A percentile compares a stretch with the other conserved stretches of the same genome.
phyloP scores from a whole-genome alignment of 345 rosid genomes.

The Viola odorata region DNA sequence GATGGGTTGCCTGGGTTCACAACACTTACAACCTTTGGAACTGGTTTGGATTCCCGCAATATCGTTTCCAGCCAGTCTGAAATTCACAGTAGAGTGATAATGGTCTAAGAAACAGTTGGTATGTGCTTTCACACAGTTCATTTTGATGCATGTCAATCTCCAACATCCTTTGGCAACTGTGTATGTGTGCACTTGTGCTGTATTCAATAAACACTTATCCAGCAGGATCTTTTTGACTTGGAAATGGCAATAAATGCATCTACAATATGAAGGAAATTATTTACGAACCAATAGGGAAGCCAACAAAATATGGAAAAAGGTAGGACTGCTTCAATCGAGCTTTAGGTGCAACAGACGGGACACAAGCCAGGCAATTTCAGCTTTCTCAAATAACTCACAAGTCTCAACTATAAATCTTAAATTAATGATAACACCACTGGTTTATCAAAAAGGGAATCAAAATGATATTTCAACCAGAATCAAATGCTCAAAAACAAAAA shows the following conservation, averaged over 20 bases:
- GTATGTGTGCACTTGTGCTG: background rate
- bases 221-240: background rate
- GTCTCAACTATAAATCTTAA: background rate
- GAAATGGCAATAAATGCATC: background rate
- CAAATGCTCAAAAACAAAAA: too few species aligned
- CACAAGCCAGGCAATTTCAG: background rate
- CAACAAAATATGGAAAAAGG: too few species aligned
- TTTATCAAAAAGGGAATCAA: too few species aligned
- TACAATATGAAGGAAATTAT: background rate
- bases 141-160: background rate
- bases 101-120: background rate
- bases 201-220: background rate
- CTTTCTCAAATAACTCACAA: constrained; percentile 7
- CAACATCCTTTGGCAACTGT: constrained; percentile 1
- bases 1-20: constrained; percentile 97
- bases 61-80: constrained; percentile 86
- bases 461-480: too few species aligned
- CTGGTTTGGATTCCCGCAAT: constrained; percentile 58
- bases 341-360: background rate
- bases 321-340: background rate
- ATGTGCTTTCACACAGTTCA: too few species aligned
- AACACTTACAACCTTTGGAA: constrained; percentile 86
- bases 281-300: too few species aligned
- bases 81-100: constrained; percentile 15
- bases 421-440: too few species aligned